Percentiles rank a stretch among this genome's conserved stretches.
Evolutionary conservation across 176 grass and related monocot genomes (phyloP).

Genomic region (Microstegium vimineum): DNA sequence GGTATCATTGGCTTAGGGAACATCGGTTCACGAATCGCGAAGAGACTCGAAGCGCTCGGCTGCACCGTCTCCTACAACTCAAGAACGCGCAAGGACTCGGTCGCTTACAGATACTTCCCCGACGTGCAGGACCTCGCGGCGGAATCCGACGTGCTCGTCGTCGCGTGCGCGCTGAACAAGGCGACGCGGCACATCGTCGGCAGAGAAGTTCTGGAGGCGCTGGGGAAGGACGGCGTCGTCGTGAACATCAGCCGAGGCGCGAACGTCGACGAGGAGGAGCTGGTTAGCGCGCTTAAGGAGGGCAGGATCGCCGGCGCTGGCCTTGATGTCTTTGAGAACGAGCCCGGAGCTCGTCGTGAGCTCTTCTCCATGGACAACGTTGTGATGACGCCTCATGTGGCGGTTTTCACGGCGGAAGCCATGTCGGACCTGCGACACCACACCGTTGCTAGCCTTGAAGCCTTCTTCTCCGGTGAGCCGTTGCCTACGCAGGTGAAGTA

Average conservation of each 20-base stretch:
- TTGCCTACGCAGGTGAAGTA: conserved; percentile 10
- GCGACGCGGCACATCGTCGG: conserved; percentile 13
- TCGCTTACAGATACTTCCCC: background rate
- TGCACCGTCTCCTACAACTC: conserved; percentile 37
- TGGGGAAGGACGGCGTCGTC: conserved; percentile 37
- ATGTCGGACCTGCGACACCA: background rate
- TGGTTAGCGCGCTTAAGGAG: conserved; percentile 20
- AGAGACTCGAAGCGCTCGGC: conserved; percentile 47
- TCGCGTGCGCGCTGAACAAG: conserved; percentile 3
- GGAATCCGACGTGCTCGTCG: conserved; percentile 27
- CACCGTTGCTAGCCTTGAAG: conserved; percentile 27
- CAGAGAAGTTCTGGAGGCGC: conserved; percentile 29
- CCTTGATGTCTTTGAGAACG: conserved; percentile 52
- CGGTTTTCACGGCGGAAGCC: background rate
- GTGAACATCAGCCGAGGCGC: conserved; percentile 42
- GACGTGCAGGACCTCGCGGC: background rate
- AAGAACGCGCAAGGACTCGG: background rate
- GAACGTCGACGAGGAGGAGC: conserved; percentile 30
- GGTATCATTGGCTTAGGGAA: conserved; percentile 65
- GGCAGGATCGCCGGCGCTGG: background rate
- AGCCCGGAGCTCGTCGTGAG: conserved; percentile 22
- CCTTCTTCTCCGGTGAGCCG: conserved; percentile 9
- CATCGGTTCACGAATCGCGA: conserved; percentile 44
- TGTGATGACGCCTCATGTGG: conserved; percentile 36
- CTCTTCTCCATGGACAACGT: conserved; percentile 47